phyloP scores from a whole-genome alignment of 768 basidiomycete genomes.

The Suillus discolor region DNA sequence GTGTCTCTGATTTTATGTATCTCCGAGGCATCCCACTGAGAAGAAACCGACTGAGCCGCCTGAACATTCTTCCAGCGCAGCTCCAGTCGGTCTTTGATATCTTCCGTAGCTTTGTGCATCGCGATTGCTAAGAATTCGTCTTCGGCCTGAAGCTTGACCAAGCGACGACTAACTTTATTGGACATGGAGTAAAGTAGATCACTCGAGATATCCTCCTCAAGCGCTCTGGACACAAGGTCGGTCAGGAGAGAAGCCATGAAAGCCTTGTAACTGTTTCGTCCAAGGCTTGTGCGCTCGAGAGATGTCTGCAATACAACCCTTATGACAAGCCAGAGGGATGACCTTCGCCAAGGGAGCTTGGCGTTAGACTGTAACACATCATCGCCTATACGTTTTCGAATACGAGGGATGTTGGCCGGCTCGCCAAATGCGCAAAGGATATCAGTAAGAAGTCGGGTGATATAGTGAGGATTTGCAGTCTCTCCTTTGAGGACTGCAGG shows the following conservation, averaged over 20 bases:
- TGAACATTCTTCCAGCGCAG: slow-evolving; percentile 37
- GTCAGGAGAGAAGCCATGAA: slow-evolving; percentile 49
- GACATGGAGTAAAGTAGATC: slow-evolving; percentile 34
- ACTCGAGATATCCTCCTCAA: slow-evolving; percentile 16
- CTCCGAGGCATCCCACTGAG: slow-evolving; percentile 24
- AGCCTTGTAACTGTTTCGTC: slow-evolving; percentile 40
- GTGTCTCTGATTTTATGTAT: slow-evolving; percentile 35
- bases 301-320: slow-evolving; percentile 37
- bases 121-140: slow-evolving; percentile 19
- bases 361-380: slow-evolving; percentile 28
- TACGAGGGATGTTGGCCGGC: slow-evolving; percentile 21
- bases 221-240: slow-evolving; percentile 24
- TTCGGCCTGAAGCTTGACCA: slow-evolving; percentile 27
- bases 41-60: slow-evolving; percentile 22
- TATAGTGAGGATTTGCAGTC: slow-evolving; percentile 41
- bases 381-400: slow-evolving; percentile 36
- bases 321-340: slow-evolving; percentile 39
- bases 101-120: slow-evolving; percentile 36
- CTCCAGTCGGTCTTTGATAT: slow-evolving; percentile 26
- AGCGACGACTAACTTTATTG: slow-evolving; percentile 28
- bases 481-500: slow-evolving; percentile 26
- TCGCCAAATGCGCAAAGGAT: slow-evolving; percentile 40
- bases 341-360: slow-evolving; percentile 36
- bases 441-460: slow-evolving; percentile 47
- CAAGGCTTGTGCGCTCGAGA: slow-evolving; percentile 16